Percentiles rank a stretch among this genome's conserved stretches.
Evolutionary conservation across 2,329 filamentous ascomycete species (phyloP).

Genomic region (Penicillium sp.): DNA sequence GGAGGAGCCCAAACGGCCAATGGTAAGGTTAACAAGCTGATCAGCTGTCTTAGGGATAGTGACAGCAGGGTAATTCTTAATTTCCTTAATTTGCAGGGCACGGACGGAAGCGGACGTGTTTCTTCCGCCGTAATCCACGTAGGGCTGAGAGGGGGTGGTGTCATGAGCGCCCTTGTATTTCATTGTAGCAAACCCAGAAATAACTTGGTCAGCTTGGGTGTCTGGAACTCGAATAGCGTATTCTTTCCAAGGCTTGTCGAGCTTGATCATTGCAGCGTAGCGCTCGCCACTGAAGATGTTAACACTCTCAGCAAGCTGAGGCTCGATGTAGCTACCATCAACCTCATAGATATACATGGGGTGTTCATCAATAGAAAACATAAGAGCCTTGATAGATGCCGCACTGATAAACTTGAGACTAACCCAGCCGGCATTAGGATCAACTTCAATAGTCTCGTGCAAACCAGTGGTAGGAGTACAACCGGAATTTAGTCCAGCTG

Average conservation of each 20-base stretch:
- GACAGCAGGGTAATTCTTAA: conserved; percentile 29
- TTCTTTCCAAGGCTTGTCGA: conserved; percentile 36
- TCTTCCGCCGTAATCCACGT: conserved; percentile 51
- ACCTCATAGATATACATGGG: conserved; percentile 46
- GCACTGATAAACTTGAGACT: conserved; percentile 39
- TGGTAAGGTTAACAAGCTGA: conserved; percentile 42
- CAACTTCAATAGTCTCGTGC: conserved; percentile 30
- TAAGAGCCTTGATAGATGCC: conserved; percentile 27
- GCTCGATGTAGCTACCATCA: conserved; percentile 45
- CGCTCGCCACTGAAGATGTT: conserved; percentile 40
- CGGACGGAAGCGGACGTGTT: conserved; percentile 42
- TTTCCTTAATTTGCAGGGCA: conserved; percentile 42
- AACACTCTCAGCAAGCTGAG: conserved; percentile 36
- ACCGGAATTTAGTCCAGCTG: conserved; percentile 21
- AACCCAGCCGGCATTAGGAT: conserved; percentile 32
- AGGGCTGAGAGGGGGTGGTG: conserved; percentile 33
- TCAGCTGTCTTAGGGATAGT: conserved; percentile 52
- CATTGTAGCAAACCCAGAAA: conserved; percentile 52
- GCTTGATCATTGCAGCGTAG: conserved; percentile 43
- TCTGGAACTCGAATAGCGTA: conserved; percentile 52
- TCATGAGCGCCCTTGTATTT: conserved; percentile 33
- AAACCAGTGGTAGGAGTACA: conserved; percentile 22
- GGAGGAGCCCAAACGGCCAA: conserved; percentile 29
- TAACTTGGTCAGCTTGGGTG: conserved; percentile 50
- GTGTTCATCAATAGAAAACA: conserved; percentile 46